These are phyloP conservation scores for Xylariomycetidae sp. DNA, from an alignment of 2,329 filamentous ascomycete genomes.

Conservation along the genomic window DNA sequence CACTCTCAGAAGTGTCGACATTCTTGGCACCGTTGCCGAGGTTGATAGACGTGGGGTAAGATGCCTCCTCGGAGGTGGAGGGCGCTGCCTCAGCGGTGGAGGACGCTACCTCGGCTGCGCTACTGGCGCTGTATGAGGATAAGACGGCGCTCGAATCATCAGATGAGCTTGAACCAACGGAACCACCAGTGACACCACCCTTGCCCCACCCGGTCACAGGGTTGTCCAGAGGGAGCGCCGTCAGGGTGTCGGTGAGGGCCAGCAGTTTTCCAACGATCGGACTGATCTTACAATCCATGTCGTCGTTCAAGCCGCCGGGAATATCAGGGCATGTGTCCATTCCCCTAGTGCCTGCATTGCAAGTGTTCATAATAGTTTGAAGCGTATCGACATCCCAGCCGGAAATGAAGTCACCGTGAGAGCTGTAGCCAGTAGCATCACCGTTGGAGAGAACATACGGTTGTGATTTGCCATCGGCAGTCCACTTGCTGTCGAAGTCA, in stretches of 20 bases:
- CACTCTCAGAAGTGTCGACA: conserved; percentile 6
- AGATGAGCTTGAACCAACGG: conserved; percentile 7
- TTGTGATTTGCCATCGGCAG: conserved; percentile 47
- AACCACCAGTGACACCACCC: conserved; percentile 26
- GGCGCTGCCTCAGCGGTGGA: too few relatives aligned
- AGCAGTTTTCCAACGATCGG: conserved; percentile 43
- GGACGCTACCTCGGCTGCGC: too few relatives aligned
- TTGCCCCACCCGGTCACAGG: conserved; percentile 48
- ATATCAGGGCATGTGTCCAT: conserved; percentile 61
- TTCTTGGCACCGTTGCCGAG: conserved; percentile 5
- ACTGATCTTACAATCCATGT: conserved; percentile 45
- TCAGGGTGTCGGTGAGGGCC: conserved; percentile 33
- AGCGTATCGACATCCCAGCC: conserved; percentile 65
- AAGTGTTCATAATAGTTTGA: conserved; percentile 63
- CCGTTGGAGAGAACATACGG: conserved; percentile 68
- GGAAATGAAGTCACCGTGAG: conserved; percentile 69
- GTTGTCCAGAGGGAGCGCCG: conserved; percentile 51
- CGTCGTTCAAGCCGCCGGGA: conserved; percentile 45
- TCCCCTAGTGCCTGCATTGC: conserved; percentile 53
- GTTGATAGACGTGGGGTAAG: conserved; percentile 1
- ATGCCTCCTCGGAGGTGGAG: too few relatives aligned
- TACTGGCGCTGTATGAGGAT: not conserved
- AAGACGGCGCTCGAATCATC: not conserved
- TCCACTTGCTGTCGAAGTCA: conserved; percentile 47
- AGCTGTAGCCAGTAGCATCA: conserved; percentile 65